Percentiles rank a stretch among this genome's conserved stretches.
Evolutionary conservation across 176 grass and related monocot genomes (phyloP).

Genomic region (Pharus latifolius): DNA sequence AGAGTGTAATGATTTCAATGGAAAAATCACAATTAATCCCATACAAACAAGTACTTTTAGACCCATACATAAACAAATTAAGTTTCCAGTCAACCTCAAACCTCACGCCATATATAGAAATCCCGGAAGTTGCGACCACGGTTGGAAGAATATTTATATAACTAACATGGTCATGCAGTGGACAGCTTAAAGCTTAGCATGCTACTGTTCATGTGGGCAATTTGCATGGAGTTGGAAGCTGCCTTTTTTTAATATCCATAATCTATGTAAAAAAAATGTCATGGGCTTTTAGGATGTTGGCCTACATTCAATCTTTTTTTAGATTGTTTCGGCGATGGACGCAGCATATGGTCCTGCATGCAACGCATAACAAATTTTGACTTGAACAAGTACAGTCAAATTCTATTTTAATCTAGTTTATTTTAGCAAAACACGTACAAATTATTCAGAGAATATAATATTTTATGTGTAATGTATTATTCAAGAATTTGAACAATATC

Average conservation of each 20-base stretch:
- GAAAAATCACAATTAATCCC: too few relatives aligned
- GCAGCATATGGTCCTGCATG: too few relatives aligned
- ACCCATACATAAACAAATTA: neutral
- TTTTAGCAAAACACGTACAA: too few relatives aligned
- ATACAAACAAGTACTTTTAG: too few relatives aligned
- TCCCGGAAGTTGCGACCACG: neutral
- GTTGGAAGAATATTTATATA: neutral
- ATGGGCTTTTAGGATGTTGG: slow-evolving; percentile 28
- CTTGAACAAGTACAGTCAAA: too few relatives aligned
- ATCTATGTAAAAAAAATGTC: slow-evolving; percentile 5
- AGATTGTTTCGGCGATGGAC: too few relatives aligned
- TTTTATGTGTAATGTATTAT: too few relatives aligned
- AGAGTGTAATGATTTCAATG: too few relatives aligned
- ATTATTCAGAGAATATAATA: too few relatives aligned
- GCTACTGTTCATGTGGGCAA: slow-evolving; percentile 34
- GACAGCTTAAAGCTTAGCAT: neutral
- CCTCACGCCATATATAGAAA: slow-evolving; percentile 19
- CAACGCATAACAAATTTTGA: too few relatives aligned
- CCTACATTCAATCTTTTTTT: neutral
- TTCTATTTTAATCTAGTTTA: too few relatives aligned
- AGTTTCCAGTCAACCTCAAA: slow-evolving; percentile 35
- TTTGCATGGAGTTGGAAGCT: slow-evolving; percentile 10
- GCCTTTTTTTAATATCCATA: slow-evolving; percentile 1
- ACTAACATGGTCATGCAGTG: neutral
- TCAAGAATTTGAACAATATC: too few relatives aligned